Percentiles rank a stretch among this genome's conserved stretches.
phyloP scores from a whole-genome alignment of 441 rosid genomes.

The Dalechampia spathulata region DNA sequence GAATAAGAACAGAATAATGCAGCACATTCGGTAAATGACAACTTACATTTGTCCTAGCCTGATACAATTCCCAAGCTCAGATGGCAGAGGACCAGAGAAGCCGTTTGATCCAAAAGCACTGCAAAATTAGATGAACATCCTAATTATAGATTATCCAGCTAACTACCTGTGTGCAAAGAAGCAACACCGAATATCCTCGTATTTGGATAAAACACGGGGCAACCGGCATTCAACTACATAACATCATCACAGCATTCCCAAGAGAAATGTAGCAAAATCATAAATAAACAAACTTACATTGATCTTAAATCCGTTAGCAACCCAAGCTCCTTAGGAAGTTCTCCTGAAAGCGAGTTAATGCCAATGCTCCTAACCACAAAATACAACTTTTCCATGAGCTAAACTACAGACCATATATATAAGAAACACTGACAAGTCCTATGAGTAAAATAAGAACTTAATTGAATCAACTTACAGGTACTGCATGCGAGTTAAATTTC shows the following conservation, averaged over 20 bases:
- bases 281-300: conserved; percentile 45
- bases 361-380: conserved; percentile 25
- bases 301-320: conserved; percentile 39
- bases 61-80: conserved; percentile 48
- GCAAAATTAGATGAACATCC: conserved; percentile 6
- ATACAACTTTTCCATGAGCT: background rate
- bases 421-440: background rate
- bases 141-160: background rate
- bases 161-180: background rate
- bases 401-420: background rate
- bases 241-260: too few species aligned
- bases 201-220: too few species aligned
- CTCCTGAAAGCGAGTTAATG: conserved; percentile 38
- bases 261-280: too few species aligned
- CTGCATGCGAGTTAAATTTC: conserved; percentile 41
- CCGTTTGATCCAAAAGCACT: conserved; percentile 52
- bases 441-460: background rate
- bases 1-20: background rate
- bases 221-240: too few species aligned
- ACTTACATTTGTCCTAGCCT: conserved; percentile 51
- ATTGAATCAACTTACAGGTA: conserved; percentile 31
- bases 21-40: conserved; percentile 1
- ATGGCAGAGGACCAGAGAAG: conserved; percentile 60
- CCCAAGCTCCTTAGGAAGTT: conserved; percentile 52
- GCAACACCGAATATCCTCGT: conserved; percentile 1